Conservation (phyloP, 2,329 filamentous ascomycete genomes). For the Alternaria sp. region DNA sequence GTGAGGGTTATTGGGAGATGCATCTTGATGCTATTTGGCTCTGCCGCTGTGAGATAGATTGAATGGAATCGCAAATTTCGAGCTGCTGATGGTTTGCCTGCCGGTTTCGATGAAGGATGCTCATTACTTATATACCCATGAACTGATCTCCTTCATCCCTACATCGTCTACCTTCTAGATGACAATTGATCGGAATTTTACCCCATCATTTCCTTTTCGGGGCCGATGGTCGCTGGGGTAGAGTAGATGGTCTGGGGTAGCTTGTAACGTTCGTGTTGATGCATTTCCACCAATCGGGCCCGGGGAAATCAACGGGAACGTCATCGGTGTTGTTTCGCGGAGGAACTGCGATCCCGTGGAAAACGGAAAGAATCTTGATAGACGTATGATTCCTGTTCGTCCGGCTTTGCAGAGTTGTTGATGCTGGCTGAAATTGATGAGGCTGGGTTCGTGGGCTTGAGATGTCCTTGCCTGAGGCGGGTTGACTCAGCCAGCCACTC, state of each 20-base stretch:
- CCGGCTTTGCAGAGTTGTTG: background rate
- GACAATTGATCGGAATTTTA: background rate
- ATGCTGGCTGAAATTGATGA: background rate
- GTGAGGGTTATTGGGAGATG: background rate
- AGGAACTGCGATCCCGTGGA: background rate
- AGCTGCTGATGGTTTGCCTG: background rate
- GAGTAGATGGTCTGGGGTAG: background rate
- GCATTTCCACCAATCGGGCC: slow-evolving; percentile 17
- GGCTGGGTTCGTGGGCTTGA: background rate
- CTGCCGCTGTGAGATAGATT: background rate
- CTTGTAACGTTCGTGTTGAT: background rate
- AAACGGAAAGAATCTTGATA: background rate
- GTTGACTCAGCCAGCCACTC: background rate
- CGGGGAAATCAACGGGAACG: background rate
- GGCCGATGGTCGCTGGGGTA: background rate
- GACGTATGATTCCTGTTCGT: background rate
- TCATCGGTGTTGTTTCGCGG: background rate
- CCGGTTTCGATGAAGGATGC: background rate
- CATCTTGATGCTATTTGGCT: background rate
- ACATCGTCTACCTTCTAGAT: background rate
- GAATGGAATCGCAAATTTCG: background rate
- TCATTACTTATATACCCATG: background rate
- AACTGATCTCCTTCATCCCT: background rate
- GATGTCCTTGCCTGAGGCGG: background rate
- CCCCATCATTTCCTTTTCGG: background rate